Evolutionary conservation across 2,329 filamentous ascomycete genomes (phyloP).

Genomic region (Thelonectria blattea): DNA sequence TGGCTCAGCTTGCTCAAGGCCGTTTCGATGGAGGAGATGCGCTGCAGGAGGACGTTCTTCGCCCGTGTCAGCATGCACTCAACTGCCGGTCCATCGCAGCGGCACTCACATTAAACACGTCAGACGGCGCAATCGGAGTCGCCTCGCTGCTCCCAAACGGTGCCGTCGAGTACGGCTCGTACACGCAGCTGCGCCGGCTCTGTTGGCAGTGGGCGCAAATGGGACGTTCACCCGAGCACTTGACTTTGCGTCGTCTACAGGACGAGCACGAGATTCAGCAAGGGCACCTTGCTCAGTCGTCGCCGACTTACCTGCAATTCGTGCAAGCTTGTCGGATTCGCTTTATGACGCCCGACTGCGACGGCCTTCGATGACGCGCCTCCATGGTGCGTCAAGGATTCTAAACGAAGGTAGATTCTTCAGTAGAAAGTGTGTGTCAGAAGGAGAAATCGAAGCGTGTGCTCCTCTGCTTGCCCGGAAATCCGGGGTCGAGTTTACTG

Average conservation of each 20-base stretch:
- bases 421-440: neutral
- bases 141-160: neutral
- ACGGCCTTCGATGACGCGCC: neutral
- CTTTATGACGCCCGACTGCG: conserved; percentile 19
- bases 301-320: conserved; percentile 21
- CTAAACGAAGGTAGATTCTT: neutral
- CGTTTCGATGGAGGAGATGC: conserved; percentile 12
- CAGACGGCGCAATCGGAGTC: neutral
- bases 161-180: conserved; percentile 14
- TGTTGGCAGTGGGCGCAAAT: conserved; percentile 22
- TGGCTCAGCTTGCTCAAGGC: conserved; percentile 15
- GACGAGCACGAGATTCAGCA: neutral
- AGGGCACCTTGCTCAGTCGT: neutral
- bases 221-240: conserved; percentile 26
- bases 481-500: conserved; percentile 2
- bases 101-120: neutral
- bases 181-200: conserved; percentile 17
- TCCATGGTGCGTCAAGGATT: neutral
- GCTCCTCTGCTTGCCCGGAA: neutral
- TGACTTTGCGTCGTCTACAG: conserved; percentile 23
- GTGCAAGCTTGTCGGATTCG: conserved; percentile 25
- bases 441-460: neutral
- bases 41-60: conserved; percentile 8
- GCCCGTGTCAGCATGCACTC: neutral
- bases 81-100: neutral